A percentile compares a stretch with the other conserved stretches of the same genome.
phyloP scores from a whole-genome alignment of 768 basidiomycete genomes.

The Favolaschia claudopus region DNA sequence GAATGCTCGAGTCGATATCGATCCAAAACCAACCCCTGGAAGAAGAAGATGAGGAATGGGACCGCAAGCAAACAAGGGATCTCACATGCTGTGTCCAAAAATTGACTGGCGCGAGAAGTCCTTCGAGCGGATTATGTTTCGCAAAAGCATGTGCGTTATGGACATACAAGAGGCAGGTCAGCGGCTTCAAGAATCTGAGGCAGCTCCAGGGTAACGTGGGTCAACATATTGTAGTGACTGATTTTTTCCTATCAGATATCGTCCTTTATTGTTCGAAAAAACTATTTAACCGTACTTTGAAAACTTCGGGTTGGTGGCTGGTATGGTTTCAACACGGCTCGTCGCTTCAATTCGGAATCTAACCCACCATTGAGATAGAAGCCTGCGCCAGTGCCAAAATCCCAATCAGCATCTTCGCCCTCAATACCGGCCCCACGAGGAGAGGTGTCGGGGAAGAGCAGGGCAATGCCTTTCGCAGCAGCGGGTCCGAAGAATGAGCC shows the following conservation, averaged over 20 bases:
- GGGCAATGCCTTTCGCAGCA: conserved; percentile 83
- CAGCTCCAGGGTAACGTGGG: conserved; percentile 83
- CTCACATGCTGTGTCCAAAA: conserved; percentile 91
- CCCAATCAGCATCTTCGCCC: conserved; percentile 85
- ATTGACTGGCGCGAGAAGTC: conserved; percentile 87
- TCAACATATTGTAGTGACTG: conserved; percentile 93
- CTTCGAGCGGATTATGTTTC: conserved; percentile 49
- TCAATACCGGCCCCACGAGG: conserved; percentile 90
- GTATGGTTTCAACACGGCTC: too few species aligned
- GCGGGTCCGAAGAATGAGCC: conserved; percentile 92
- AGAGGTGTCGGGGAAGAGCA: conserved; percentile 95
- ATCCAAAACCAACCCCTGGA: not conserved
- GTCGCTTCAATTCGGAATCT: too few species aligned
- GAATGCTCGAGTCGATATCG: not conserved
- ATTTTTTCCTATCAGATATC: too few species aligned
- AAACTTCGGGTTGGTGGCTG: conserved; percentile 81
- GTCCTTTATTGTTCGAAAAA: too few species aligned
- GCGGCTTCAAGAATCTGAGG: conserved; percentile 79
- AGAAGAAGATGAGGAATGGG: not conserved
- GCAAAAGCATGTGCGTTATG: not conserved
- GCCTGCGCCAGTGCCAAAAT: conserved; percentile 94
- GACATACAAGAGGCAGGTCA: conserved; percentile 78
- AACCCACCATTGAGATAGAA: conserved; percentile 97
- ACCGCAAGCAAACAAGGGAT: not conserved
- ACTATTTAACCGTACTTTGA: too few species aligned